phyloP scores from a whole-genome alignment of 192 early-diverging fungal species.

The Coemansia sp. region DNA sequence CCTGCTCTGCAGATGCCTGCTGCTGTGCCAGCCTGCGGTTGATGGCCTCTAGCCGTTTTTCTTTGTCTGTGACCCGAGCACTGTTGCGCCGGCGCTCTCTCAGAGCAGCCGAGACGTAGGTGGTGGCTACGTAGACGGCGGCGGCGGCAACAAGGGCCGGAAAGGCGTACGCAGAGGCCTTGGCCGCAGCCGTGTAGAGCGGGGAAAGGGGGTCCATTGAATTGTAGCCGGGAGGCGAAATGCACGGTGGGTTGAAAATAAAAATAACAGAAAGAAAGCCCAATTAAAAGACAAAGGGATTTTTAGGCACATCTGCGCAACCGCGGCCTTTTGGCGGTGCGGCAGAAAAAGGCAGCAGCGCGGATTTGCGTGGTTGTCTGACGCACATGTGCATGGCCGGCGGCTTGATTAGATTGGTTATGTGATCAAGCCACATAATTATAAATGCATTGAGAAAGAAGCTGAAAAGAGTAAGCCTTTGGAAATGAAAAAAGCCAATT shows the following conservation, averaged over 20 bases:
- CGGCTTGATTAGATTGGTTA: no score
- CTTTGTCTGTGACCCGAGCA: not conserved
- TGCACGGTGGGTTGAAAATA: no score
- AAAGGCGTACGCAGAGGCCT: slow-evolving; percentile 6
- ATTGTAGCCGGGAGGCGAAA: no score
- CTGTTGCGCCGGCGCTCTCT: not conserved
- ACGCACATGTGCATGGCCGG: no score
- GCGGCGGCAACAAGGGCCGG: slow-evolving; percentile 15
- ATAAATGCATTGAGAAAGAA: not conserved
- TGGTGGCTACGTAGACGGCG: slow-evolving; percentile 8
- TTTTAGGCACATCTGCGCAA: no score
- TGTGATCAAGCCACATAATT: no score
- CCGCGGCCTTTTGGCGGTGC: no score
- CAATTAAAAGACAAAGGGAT: not conserved
- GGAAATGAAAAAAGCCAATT: no score
- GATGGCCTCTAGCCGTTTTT: not conserved
- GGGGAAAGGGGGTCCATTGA: not conserved
- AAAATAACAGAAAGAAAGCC: slow-evolving; percentile 4
- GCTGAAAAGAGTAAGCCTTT: not conserved
- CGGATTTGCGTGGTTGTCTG: no score
- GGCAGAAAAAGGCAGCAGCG: no score
- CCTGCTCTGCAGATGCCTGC: not conserved
- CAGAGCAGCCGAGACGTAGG: not conserved
- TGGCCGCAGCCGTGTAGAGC: not conserved
- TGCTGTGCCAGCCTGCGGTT: slow-evolving; percentile 2